A percentile compares a stretch with the other conserved stretches of the same genome.
phyloP scores from a whole-genome alignment of 169 alveolate genomes.

The Eimeria tenella region DNA sequence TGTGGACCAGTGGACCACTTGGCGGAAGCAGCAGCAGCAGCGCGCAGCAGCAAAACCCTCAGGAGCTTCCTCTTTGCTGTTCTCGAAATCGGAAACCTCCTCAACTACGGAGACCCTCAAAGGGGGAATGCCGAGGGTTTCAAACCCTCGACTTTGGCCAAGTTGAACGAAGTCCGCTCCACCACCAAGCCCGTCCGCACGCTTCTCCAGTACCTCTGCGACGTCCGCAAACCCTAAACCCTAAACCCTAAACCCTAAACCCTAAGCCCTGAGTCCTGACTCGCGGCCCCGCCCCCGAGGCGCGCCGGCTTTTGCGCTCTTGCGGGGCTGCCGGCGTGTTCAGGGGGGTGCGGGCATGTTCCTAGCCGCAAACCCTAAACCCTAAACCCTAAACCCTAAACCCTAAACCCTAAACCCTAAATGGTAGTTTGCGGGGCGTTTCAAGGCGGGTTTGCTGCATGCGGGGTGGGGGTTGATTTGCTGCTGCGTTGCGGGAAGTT shows the following conservation, averaged over 20 bases:
- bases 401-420: too few relatives aligned
- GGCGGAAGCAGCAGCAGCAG: constrained; percentile 89
- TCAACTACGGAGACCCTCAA: constrained; percentile 92
- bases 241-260: not conserved
- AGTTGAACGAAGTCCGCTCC: constrained; percentile 90
- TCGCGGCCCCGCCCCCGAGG: too few relatives aligned
- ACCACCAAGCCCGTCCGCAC: constrained; percentile 93
- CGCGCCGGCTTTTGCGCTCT: too few relatives aligned
- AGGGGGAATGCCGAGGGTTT: constrained; percentile 94
- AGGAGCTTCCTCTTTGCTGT: constrained; percentile 88
- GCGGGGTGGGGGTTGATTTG: too few relatives aligned
- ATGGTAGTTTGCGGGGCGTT: too few relatives aligned
- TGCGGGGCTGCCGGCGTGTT: too few relatives aligned
- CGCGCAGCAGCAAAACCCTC: constrained; percentile 84
- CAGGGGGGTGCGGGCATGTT: too few relatives aligned
- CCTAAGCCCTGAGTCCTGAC: too few relatives aligned
- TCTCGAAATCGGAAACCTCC: constrained; percentile 90
- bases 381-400: too few relatives aligned
- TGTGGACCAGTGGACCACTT: constrained; percentile 87
- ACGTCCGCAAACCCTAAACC: constrained; percentile 63
- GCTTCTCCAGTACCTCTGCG: constrained; percentile 90
- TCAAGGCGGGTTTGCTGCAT: too few relatives aligned
- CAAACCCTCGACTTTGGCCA: constrained; percentile 91
- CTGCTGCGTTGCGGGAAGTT: too few relatives aligned
- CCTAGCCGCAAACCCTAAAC: not conserved